phyloP scores from a whole-genome alignment of 169 alveolate species.

The Plasmodium vivax region DNA sequence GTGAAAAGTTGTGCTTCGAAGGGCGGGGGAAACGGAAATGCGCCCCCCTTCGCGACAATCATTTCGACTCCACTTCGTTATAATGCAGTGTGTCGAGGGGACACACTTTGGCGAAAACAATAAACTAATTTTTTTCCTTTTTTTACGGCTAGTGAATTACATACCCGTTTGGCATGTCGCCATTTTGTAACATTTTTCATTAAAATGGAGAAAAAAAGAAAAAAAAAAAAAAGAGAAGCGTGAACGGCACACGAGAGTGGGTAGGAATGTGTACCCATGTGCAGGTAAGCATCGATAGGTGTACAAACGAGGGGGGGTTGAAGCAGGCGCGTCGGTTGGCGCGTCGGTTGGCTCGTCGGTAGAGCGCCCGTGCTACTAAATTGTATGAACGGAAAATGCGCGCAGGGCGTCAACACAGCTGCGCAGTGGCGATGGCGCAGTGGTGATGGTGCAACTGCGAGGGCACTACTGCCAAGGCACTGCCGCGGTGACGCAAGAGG shows the following conservation, averaged over 20 bases:
- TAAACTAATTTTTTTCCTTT: neutral
- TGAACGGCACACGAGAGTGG: neutral
- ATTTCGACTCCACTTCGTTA: too few relatives aligned
- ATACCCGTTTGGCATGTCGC: neutral
- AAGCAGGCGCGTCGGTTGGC: neutral
- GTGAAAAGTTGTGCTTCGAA: too few relatives aligned
- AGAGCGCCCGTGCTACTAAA: neutral
- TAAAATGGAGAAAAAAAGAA: neutral
- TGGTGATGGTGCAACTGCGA: too few relatives aligned
- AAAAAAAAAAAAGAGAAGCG: neutral
- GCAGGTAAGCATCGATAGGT: neutral
- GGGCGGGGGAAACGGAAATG: too few relatives aligned
- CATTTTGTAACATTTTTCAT: neutral
- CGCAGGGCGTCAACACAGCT: neutral
- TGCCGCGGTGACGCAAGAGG: too few relatives aligned
- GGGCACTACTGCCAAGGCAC: too few relatives aligned
- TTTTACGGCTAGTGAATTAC: neutral
- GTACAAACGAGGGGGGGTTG: neutral
- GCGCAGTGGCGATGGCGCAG: neutral
- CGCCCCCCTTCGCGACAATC: too few relatives aligned
- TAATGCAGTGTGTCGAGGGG: too few relatives aligned
- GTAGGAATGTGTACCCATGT: neutral
- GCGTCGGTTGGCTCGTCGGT: too few relatives aligned
- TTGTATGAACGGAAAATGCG: neutral
- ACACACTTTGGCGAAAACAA: neutral